phyloP scores from a whole-genome alignment of 164 flowering plant genomes.

The Amborella trichopoda region DNA sequence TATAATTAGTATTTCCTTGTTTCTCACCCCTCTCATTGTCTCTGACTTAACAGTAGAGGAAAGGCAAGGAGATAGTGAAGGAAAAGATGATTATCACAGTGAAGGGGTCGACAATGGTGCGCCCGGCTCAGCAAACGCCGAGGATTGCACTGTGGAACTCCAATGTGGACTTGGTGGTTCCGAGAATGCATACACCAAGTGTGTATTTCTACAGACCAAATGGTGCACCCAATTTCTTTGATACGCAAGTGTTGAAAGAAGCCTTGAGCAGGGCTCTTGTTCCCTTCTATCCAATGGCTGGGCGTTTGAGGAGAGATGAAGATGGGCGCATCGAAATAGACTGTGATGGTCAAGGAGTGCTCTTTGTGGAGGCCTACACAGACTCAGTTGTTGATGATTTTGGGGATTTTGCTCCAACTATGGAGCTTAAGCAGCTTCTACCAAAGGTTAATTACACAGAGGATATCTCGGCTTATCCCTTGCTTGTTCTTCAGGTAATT shows the following conservation, averaged over 20 bases:
- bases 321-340: conserved; percentile 43
- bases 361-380: conserved; percentile 43
- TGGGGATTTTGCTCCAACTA: conserved; percentile 43
- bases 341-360: conserved; percentile 39
- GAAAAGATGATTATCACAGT: conserved; percentile 5
- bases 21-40: no score
- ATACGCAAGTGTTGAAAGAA: conserved; percentile 19
- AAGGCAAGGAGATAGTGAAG: no score
- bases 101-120: conserved; percentile 6
- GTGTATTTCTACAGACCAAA: conserved; percentile 12
- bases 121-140: conserved; percentile 11
- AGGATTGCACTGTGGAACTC: conserved; percentile 8
- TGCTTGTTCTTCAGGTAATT: conserved; percentile 40
- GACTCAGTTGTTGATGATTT: conserved; percentile 30
- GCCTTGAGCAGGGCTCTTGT: conserved; percentile 36
- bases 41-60: no score
- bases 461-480: conserved; percentile 27
- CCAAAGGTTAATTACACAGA: conserved; percentile 34
- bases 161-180: conserved; percentile 11
- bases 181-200: conserved; percentile 12
- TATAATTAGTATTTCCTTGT: no score
- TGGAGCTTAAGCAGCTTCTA: conserved; percentile 31
- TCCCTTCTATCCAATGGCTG: conserved; percentile 55
- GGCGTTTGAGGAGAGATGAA: conserved; percentile 26
- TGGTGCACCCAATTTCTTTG: conserved; percentile 12